Conservation (phyloP, 176 grass and related monocot species). For the Hordeum vulgare region MorexV3_pseudomolecules_assembly NC_058519.1:575477069-575477568, state of each 20-base stretch:
- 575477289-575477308: constrained; percentile 74
- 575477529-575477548: background rate
- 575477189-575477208: background rate
- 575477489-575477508: background rate
- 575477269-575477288: constrained; percentile 30
- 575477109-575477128: background rate
- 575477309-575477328: constrained; percentile 49
- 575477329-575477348: constrained; percentile 72
- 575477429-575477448: constrained; percentile 54
- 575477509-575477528: too few relatives aligned
- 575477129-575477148: constrained; percentile 14
- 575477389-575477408: constrained; percentile 25
- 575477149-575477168: constrained; percentile 22
- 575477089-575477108: constrained; percentile 26
- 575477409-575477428: constrained; percentile 61
- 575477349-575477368: constrained; percentile 35
- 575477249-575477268: background rate
- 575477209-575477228: background rate
- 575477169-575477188: background rate
- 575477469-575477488: constrained; percentile 44
- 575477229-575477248: background rate
- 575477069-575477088: background rate
- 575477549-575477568: background rate
- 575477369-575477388: constrained; percentile 65
- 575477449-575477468: constrained; percentile 65